Conservation (phyloP, 1,284 basidiomycete genomes). For the Ustilago crameri region DNA sequence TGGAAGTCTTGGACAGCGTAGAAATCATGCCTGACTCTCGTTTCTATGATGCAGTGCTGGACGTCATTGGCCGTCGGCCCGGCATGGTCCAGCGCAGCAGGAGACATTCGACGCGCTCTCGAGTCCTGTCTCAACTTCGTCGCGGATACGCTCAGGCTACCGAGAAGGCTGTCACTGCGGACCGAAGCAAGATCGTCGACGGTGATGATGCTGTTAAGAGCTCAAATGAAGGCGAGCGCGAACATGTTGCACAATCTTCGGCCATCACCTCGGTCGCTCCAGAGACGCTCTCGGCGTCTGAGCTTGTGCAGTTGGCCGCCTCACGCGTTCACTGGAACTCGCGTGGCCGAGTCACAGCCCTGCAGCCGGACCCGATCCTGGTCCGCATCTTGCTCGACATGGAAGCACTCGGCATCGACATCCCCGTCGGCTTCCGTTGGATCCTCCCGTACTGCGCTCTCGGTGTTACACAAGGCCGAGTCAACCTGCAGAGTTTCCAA, state of each 20-base stretch:
- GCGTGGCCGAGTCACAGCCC: constrained; percentile 22
- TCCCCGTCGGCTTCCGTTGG: constrained; percentile 40
- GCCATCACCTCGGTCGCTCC: not conserved
- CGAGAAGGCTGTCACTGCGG: constrained; percentile 1
- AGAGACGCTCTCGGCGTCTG: not conserved
- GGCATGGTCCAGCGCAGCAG: constrained; percentile 32
- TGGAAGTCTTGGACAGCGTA: not conserved
- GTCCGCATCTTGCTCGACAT: constrained; percentile 36
- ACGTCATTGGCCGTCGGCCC: constrained; percentile 33
- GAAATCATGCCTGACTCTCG: constrained; percentile 21
- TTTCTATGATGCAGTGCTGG: constrained; percentile 39
- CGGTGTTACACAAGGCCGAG: not conserved
- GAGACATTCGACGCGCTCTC: constrained; percentile 20
- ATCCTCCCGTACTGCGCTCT: constrained; percentile 16
- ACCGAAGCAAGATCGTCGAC: not conserved
- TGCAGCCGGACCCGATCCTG: constrained; percentile 25
- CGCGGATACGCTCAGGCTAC: constrained; percentile 11
- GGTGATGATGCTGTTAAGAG: not conserved
- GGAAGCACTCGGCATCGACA: constrained; percentile 20
- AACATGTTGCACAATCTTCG: not conserved
- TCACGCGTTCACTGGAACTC: constrained; percentile 24
- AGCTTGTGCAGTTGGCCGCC: constrained; percentile 7
- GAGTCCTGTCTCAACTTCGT: constrained; percentile 20
- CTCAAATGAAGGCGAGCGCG: not conserved
- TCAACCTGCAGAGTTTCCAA: constrained; percentile 8